Conservation (phyloP, 352 stramenopile genomes). For the Globisporangium emineosum region DNA sequence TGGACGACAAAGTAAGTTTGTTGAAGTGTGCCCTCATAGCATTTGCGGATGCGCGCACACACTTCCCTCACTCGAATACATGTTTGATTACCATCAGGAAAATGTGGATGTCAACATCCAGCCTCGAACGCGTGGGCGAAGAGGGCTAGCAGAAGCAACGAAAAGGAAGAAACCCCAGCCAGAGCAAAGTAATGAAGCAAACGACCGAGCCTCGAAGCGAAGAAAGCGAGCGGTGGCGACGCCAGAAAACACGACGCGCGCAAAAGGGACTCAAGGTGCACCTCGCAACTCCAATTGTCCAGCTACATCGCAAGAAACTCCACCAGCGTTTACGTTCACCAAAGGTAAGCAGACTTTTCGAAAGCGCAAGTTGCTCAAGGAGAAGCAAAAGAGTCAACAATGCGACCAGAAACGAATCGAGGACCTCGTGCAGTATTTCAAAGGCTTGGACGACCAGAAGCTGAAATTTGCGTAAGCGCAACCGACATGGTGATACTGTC, state of each 20-base stretch:
- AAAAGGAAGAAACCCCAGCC: neutral
- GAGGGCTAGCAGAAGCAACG: neutral
- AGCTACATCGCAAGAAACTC: slow-evolving; percentile 31
- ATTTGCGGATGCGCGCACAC: neutral
- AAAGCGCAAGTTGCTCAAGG: slow-evolving; percentile 29
- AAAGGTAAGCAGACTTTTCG: slow-evolving; percentile 42
- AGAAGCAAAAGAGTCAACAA: slow-evolving; percentile 31
- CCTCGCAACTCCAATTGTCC: slow-evolving; percentile 17
- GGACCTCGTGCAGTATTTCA: slow-evolving; percentile 63
- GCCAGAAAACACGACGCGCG: neutral
- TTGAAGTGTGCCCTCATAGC: neutral
- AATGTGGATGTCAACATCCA: slow-evolving; percentile 11
- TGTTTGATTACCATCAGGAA: slow-evolving; percentile 7
- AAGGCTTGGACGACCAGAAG: slow-evolving; percentile 49
- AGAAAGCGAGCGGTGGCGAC: neutral
- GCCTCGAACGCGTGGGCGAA: neutral
- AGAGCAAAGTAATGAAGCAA: neutral
- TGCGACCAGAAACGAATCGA: slow-evolving; percentile 49
- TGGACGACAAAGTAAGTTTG: neutral
- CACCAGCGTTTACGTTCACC: slow-evolving; percentile 51
- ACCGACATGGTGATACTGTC: no score
- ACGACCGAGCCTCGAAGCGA: slow-evolving; percentile 1
- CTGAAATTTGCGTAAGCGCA: slow-evolving; percentile 45
- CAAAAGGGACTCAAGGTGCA: neutral
- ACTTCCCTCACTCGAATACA: neutral